Conservation (phyloP, 768 basidiomycete species). For the Tricholoma saponaceum region DNA sequence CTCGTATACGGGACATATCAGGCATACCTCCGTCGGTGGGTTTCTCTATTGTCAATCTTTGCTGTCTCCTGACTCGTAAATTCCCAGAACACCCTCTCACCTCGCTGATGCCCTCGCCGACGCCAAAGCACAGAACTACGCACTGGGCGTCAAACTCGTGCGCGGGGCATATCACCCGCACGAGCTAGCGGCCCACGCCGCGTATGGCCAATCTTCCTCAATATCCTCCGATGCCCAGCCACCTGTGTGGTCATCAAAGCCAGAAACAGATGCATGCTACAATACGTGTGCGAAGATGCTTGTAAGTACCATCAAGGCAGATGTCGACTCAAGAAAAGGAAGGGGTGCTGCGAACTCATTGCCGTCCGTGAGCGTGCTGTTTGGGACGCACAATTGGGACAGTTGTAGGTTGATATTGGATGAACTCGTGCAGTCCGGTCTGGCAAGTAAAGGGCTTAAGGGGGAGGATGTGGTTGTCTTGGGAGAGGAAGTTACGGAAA, state of each 20-base stretch:
- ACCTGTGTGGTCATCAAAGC: slow-evolving; percentile 68
- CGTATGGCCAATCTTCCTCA: slow-evolving; percentile 28
- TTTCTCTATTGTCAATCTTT: background rate
- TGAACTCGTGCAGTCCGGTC: slow-evolving; percentile 50
- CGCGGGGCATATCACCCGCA: slow-evolving; percentile 88
- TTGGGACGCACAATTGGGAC: slow-evolving; percentile 84
- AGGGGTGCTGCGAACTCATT: slow-evolving; percentile 5
- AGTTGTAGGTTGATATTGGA: slow-evolving; percentile 61
- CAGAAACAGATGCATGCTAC: slow-evolving; percentile 72
- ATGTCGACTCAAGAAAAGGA: slow-evolving; percentile 27
- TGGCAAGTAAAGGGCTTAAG: slow-evolving; percentile 37
- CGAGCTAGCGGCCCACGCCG: slow-evolving; percentile 52
- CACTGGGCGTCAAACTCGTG: slow-evolving; percentile 88
- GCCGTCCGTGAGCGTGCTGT: slow-evolving; percentile 57
- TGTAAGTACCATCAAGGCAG: slow-evolving; percentile 50
- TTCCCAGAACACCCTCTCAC: slow-evolving; percentile 59
- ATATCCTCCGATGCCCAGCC: slow-evolving; percentile 56
- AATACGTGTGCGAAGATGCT: slow-evolving; percentile 56
- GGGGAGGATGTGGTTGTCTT: slow-evolving; percentile 31
- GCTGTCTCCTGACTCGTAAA: background rate
- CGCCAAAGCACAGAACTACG: slow-evolving; percentile 61
- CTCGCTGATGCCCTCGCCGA: slow-evolving; percentile 61
- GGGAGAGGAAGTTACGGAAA: slow-evolving; percentile 51
- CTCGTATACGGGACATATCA: slow-evolving; percentile 86
- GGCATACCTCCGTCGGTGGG: slow-evolving; percentile 76